Conservation (phyloP, 2,329 filamentous ascomycete species). For the Colletotrichum magnum region DNA sequence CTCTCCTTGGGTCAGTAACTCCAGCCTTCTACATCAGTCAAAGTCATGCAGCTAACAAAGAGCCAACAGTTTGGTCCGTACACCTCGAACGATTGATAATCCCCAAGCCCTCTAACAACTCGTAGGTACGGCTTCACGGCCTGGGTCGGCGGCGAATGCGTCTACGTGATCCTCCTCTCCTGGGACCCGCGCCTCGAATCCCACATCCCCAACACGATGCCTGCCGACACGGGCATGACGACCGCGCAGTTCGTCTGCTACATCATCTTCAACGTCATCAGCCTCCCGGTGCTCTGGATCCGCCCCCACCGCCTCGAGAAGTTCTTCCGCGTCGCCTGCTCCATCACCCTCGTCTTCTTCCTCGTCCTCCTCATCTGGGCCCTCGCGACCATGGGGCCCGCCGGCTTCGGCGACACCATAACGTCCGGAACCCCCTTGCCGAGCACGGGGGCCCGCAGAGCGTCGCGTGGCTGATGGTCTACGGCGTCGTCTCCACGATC, state of each 20-base stretch:
- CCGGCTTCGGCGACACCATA: constrained; percentile 54
- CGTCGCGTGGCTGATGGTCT: constrained; percentile 54
- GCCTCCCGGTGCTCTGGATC: constrained; percentile 60
- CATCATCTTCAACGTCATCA: constrained; percentile 59
- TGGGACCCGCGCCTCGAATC: constrained; percentile 59
- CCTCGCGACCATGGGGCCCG: constrained; percentile 57
- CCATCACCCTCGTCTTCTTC: constrained; percentile 57
- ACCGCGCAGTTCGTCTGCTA: constrained; percentile 60
- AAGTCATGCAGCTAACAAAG: constrained; percentile 12
- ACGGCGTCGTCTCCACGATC: constrained; percentile 53
- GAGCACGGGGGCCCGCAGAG: constrained; percentile 48
- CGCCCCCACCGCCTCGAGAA: constrained; percentile 58
- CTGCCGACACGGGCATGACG: constrained; percentile 58
- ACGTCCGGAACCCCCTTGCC: constrained; percentile 44
- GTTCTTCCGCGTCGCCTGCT: constrained; percentile 58
- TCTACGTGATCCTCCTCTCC: constrained; percentile 61
- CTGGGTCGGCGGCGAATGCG: constrained; percentile 62
- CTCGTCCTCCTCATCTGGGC: constrained; percentile 60
- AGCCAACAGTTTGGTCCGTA: constrained; percentile 44
- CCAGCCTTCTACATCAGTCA: background rate
- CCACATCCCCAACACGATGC: constrained; percentile 58
- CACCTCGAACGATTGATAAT: background rate
- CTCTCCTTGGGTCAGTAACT: constrained; percentile 54
- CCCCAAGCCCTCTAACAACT: background rate
- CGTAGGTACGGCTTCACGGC: constrained; percentile 59